Evolutionary conservation across 2,329 filamentous ascomycete species (phyloP), one percentile per base, ranked within the genome.

Genomic region (Talaromyces rugulosus): DNA sequence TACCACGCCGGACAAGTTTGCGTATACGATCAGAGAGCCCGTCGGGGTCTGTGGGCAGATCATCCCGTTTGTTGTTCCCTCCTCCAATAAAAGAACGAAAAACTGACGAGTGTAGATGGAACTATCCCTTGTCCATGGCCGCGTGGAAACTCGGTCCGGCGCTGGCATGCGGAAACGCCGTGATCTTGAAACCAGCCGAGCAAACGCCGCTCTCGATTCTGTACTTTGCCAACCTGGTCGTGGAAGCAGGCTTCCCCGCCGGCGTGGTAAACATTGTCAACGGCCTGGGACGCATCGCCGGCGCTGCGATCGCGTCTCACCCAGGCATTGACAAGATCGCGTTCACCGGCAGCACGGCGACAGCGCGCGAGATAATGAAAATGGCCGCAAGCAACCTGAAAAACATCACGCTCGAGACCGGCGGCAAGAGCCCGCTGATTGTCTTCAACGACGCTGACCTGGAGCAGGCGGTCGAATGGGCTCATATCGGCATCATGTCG

Each of bases 221-320:
- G 1, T 86, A 87, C 68, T 78, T 93, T 3, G 89, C 84, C 1
- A 85, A 82, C 4, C 80, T 93, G 16, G 81, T 92, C 64, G 85
- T 85, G 63, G 82, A 91, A 69, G 89, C 89, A 7, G 90, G 90
- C 0, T 93, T 93, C 70, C 90, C 90, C 1, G 85, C 89, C 0
- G 90, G 90, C 44, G 90, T 93, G 5, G 75, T 93, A 65, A 93
- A 93, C 74, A 83, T 93, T 61, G 72, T 92, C 60, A 91, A 91
- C 63, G 90, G 90, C 0, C 81, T 85, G 56, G 90, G 90, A 30
- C 81, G 81, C 31, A 85, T 86, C 34, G 87, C 89, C 0, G 90
- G 90, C 11, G 82, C 86, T 4, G 87, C 89, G 0, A 81, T 93
- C 11, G 87, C 86, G 1, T 81, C 82, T 34, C 90, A 94, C 71